Percentiles rank a stretch among this genome's conserved stretches.
Evolutionary conservation across 1,139 yeast species (phyloP).

Genomic region (Saccharomyces hybrid): DNA sequence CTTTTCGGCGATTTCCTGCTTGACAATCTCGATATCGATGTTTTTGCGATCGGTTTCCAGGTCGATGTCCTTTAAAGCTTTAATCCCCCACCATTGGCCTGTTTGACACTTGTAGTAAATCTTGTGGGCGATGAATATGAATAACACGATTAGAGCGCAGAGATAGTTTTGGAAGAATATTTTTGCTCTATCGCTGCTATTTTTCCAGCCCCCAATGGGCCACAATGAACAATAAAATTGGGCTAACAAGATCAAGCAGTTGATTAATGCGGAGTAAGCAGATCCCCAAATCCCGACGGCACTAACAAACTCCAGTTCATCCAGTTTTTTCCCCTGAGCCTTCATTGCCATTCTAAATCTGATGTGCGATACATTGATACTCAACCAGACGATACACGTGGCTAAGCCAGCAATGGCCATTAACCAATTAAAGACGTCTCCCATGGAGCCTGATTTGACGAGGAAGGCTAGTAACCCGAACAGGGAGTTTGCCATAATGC

Average conservation of each 20-base stretch:
- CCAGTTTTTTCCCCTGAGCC: constrained; percentile 53
- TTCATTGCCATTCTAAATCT: constrained; percentile 70
- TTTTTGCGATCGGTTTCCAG: constrained; percentile 43
- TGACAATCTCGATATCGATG: constrained; percentile 35
- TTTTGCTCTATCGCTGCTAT: constrained; percentile 37
- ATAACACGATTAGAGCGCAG: constrained; percentile 40
- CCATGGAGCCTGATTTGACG: constrained; percentile 52
- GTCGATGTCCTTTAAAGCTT: constrained; percentile 40
- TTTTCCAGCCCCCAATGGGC: constrained; percentile 74
- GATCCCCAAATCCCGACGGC: constrained; percentile 69
- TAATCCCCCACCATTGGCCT: constrained; percentile 33
- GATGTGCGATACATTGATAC: constrained; percentile 68
- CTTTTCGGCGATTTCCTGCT: constrained; percentile 22
- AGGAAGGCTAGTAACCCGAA: constrained; percentile 77
- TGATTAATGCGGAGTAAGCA: constrained; percentile 49
- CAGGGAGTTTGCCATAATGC: constrained; percentile 58
- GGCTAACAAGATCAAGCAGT: constrained; percentile 56
- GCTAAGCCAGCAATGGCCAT: constrained; percentile 77
- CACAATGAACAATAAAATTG: constrained; percentile 80
- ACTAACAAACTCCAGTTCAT: constrained; percentile 61
- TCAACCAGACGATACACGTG: constrained; percentile 74
- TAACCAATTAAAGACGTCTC: constrained; percentile 66
- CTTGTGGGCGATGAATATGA: constrained; percentile 43
- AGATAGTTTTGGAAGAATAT: constrained; percentile 45
- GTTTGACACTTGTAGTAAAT: constrained; percentile 39